Evolutionary conservation across 2,329 filamentous ascomycete genomes (phyloP).

Genomic region (Colletotrichum simmondsii): DNA sequence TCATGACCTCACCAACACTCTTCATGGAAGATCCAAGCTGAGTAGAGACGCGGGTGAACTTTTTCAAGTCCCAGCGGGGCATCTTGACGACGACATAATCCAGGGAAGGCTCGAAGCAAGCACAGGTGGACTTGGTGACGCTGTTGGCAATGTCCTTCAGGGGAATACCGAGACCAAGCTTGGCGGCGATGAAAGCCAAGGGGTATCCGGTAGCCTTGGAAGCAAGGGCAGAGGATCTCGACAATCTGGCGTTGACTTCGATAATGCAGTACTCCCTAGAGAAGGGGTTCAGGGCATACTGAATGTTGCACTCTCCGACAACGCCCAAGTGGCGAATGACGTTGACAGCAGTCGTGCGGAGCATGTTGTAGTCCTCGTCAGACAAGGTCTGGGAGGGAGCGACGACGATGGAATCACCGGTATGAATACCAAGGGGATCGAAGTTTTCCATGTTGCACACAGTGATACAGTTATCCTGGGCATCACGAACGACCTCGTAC

Average conservation of each 20-base stretch:
- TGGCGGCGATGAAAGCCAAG: conserved; percentile 94
- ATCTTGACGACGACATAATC: conserved; percentile 99
- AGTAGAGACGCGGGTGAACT: conserved; percentile 96
- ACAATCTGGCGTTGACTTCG: conserved; percentile 97
- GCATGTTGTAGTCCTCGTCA: conserved; percentile 99
- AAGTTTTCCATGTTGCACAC: conserved; percentile 99
- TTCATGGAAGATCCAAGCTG: conserved; percentile 99
- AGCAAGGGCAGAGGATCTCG: conserved; percentile 91
- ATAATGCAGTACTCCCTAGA: conserved; percentile 99
- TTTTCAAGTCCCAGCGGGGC: conserved; percentile 98
- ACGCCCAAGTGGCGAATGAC: conserved; percentile 97
- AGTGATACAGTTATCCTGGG: conserved; percentile 97
- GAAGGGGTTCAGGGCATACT: conserved; percentile 96
- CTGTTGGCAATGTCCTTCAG: conserved; percentile 97
- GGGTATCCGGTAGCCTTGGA: conserved; percentile 98
- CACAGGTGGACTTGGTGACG: conserved; percentile 94
- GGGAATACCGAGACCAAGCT: conserved; percentile 93
- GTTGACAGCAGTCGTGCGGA: conserved; percentile 95
- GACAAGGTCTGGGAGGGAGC: conserved; percentile 96
- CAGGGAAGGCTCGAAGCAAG: conserved; percentile 97
- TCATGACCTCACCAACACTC: conserved; percentile 99
- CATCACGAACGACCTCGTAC: conserved; percentile 97
- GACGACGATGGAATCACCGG: conserved; percentile 97
- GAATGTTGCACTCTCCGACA: conserved; percentile 98
- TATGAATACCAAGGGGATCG: conserved; percentile 96